These are phyloP conservation scores for Arctium lappa DNA, from an alignment of 129 eudicot species.

Conservation along the genomic window DNA sequence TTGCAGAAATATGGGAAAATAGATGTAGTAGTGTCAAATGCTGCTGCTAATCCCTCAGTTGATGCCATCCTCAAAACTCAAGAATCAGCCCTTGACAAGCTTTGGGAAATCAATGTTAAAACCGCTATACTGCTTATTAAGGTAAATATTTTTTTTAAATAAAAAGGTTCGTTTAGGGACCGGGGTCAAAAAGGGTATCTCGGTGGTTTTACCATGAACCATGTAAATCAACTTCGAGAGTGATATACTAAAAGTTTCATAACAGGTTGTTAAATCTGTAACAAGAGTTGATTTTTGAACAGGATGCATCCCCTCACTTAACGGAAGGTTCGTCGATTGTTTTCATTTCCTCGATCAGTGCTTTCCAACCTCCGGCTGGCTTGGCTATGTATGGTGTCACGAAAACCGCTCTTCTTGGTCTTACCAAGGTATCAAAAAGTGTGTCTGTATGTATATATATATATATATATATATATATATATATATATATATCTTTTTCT, in stretches of 20 bases:
- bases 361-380: constrained; percentile 43
- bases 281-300: background rate
- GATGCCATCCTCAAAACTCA: constrained; percentile 61
- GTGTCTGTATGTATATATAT: background rate
- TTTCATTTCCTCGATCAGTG: constrained; percentile 65
- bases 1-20: constrained; percentile 88
- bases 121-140: constrained; percentile 73
- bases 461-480: background rate
- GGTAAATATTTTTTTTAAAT: constrained; percentile 32
- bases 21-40: constrained; percentile 88
- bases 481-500: background rate
- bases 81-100: constrained; percentile 84
- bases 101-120: constrained; percentile 91
- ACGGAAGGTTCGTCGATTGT: constrained; percentile 65
- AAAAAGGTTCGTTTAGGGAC: background rate
- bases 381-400: constrained; percentile 95
- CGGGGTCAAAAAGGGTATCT: background rate
- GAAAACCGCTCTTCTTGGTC: constrained; percentile 93
- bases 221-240: background rate
- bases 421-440: constrained; percentile 64
- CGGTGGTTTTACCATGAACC: background rate
- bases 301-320: constrained; percentile 87
- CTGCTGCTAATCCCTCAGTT: constrained; percentile 86
- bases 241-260: background rate
- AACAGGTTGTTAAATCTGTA: background rate